Evolutionary conservation across 202 grass and related monocot genomes (phyloP).

Genomic region (Zizania palustris): DNA sequence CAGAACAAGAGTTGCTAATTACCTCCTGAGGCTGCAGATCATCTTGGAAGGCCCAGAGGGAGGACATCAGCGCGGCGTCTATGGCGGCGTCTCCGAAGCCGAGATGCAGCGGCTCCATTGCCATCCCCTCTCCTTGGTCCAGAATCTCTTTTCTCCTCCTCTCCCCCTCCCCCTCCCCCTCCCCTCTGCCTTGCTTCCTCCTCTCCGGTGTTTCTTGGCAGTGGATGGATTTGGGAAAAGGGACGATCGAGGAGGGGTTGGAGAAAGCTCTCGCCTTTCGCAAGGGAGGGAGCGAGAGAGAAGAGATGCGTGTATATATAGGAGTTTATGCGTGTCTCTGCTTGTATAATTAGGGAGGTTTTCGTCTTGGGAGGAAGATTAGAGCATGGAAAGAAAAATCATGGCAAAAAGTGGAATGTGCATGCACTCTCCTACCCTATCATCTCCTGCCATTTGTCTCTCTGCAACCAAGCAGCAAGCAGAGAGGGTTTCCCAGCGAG

Average conservation of each 20-base stretch:
- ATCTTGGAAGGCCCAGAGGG: slow-evolving; percentile 50
- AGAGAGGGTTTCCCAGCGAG: neutral
- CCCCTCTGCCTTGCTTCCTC: too few species aligned
- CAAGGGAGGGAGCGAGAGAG: too few species aligned
- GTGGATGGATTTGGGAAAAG: neutral
- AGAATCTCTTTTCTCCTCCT: neutral
- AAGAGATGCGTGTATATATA: too few species aligned
- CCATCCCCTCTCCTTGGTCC: slow-evolving; percentile 32
- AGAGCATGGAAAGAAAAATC: slow-evolving; percentile 46
- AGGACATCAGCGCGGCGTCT: slow-evolving; percentile 48
- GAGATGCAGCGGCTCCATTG: slow-evolving; percentile 68
- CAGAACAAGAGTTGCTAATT: neutral
- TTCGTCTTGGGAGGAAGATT: neutral
- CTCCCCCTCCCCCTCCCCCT: neutral
- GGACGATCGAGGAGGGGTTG: neutral
- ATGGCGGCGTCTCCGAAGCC: slow-evolving; percentile 52
- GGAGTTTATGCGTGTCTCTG: too few species aligned
- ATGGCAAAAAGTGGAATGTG: slow-evolving; percentile 35
- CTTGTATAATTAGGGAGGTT: neutral
- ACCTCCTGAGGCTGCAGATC: slow-evolving; percentile 53
- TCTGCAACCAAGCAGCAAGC: neutral
- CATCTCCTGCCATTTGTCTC: slow-evolving; percentile 37
- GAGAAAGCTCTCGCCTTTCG: too few species aligned
- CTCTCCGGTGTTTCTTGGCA: too few species aligned
- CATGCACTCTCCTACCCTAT: neutral